Base-by-base conservation (phyloP, 352 stramenopile genomes). In the Phytophthora lateralis region DNA sequence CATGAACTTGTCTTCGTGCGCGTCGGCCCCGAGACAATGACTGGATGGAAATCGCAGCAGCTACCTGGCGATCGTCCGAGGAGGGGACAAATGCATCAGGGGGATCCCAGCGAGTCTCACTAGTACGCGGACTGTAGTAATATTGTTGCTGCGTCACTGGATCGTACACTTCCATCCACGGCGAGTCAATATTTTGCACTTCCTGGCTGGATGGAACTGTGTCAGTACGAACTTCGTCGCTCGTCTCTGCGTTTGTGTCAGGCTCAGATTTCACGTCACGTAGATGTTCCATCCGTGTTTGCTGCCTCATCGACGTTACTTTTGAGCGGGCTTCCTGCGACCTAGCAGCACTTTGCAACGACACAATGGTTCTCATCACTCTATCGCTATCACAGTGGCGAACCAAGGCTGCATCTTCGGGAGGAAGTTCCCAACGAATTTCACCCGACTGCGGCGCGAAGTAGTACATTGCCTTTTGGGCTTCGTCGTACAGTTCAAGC, bases 141-240 rank as follows among this genome's bases (percentile, higher is more conserved):
- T 90, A 90, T 34, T 82, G 60, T 26, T 83, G 57, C 21, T 80
- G 78, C 32, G 81, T 65, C 35, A 75, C 69, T 1, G 78, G 80
- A 20, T 90, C 78, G 54, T 79, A 90, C 18, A 90, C 80, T 66
- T 90, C 80, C 26, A 90, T 66, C 78, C 80, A 90, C 9, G 69
- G 42, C 11, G 50, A 27, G 37, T 64, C 29, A 2, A 45, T 4
- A 27, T 26, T 39, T 15, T 26, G 17, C 11, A 49, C 39, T n/a
- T 30, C 15, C 4, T 27, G 37, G 29, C 9, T 45, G n/a, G 18
- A 21, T 27, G 12, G 49, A 63, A 7, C 30, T 26, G 29, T 15
- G 1, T 30, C 39, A 47, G 18, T 15, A 12, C 17, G 9, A 27
- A 30, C 6, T 12, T 32, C 17, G 2, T 43, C 45, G 9, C 38